Base-by-base conservation (phyloP, 2,329 filamentous ascomycete species). In the Sarocladium oryzae region DNA sequence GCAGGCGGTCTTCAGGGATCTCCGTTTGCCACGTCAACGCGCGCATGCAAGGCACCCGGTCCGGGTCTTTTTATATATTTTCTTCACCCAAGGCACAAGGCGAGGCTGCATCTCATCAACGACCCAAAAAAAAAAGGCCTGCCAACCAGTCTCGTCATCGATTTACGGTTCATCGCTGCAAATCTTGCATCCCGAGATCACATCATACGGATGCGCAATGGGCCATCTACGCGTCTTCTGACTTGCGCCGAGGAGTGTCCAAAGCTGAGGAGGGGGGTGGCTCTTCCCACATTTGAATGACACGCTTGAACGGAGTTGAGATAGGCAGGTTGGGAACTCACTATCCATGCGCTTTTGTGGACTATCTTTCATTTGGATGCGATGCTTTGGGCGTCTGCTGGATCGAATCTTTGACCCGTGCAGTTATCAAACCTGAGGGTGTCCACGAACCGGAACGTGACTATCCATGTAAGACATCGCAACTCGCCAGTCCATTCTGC, bases 21-120 rank as follows among this genome's bases (percentile, higher is more conserved):
- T 49, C 33, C 46, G 33, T 37, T 49, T 49, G 46, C 46, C 46
- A 49, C 46, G 46, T 49, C 46, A 37, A 49, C 46, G 32, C 46
- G 23, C 41, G 30, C 46, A 49, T 49, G 46, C 46, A 49, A 49
- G 46, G 46, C 30, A 49, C 46, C 46, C 46, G 46, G 46, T 18
- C 20, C 11, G 4, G 16, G 11, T 37, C 30, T 21, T 49, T 49
- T 49, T 49, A 49, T 49, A 49, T 32, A 5, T 49, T 49, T n/a
- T 37, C n/a, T n/a, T n/a, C n/a, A n/a, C n/a, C 33, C 46, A 37
- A 36, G 15, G 5, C 20, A 3, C 24, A 32, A 21, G 37, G 30
- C 32, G 37, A 48, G 43, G 43, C 43, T 48, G 43, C 43, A 48
- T 20, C 10, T 48, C n/a, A 7, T 48, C 16, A 33, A 32, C n/a